phyloP scores from a whole-genome alignment of 176 grass and related monocot species.

The Coix lacrymajobi region DNA sequence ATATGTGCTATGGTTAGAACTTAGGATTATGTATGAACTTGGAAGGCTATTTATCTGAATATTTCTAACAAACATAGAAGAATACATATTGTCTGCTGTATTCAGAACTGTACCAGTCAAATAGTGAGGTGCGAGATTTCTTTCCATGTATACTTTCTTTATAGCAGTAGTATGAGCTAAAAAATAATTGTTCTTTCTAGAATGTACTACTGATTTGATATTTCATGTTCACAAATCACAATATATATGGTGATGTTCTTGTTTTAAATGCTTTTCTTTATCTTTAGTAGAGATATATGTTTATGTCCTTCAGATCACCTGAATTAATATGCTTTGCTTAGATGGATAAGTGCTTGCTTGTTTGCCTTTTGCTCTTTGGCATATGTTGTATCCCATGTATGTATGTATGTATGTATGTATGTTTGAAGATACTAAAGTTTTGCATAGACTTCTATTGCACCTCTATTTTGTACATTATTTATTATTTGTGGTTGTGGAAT shows the following conservation, averaged over 20 bases:
- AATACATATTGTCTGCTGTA: background rate
- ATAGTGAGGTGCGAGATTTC: background rate
- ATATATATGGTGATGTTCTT: background rate
- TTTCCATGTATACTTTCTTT: background rate
- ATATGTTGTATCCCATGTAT: background rate
- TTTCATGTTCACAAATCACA: background rate
- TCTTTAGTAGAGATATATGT: background rate
- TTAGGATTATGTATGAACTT: slow-evolving; percentile 6
- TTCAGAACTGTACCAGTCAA: background rate
- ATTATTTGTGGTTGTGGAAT: slow-evolving; percentile 12
- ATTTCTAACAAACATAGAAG: background rate
- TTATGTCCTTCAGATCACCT: background rate
- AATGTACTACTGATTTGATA: slow-evolving; percentile 11
- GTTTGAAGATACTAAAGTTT: slow-evolving; percentile 8
- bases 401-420: background rate
- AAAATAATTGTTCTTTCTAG: background rate
- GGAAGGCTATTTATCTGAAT: background rate
- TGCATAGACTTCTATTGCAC: slow-evolving; percentile 10
- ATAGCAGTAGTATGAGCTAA: background rate
- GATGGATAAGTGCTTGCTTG: slow-evolving; percentile 5
- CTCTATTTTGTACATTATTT: slow-evolving; percentile 1
- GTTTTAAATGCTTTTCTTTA: background rate
- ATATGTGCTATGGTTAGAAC: no score
- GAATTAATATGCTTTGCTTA: background rate
- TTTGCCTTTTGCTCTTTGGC: slow-evolving; percentile 19